Base-by-base conservation (phyloP, 1,284 basidiomycete genomes). In the Ganoderma leucocontextum region DNA sequence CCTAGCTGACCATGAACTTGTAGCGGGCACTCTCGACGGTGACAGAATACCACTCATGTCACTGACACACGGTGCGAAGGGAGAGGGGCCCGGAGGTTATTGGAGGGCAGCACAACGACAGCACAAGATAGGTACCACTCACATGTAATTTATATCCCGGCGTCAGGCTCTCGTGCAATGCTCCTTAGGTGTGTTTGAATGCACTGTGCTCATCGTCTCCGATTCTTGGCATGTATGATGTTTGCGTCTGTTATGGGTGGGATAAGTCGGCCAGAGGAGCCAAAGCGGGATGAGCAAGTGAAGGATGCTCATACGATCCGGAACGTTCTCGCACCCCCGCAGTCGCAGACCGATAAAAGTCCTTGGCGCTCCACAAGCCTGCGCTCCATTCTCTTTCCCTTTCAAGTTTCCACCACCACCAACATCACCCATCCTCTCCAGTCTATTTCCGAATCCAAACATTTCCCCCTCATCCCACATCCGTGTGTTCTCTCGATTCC, bases 101-200 rank as follows among this genome's bases (percentile, higher is more conserved):
- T 47, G 17, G 35, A 57, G 29, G 15, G 25, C 25, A 38, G 25
- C 10, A 22, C 33, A 17, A 17, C 35, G 15, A 29, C 29, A 29
- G 29, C 29, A 29, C 29, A 29, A 29, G 29, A 29, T 29, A 1
- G 29, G 29, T 47, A 64, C 55, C 38, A 49, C 61, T 62, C 61
- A 52, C 61, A 38, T 62, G 61, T 62, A 62, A 49, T 29, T 62
- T 62, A 62, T 62, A n/a, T 13, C 42, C 76, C 92, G 71, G 17
- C 17, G 52, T 35, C 52, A 10, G 25, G 29, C 17, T 39, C 39
- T 25, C 52, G 29, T 55, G 52, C 7, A 55, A 55, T 9, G 33
- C 29, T 55, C 52, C 52, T 5, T 33, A 2, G 52, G 52, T 35
- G 22, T 9, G 29, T 17, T 17, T 15, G 13, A 17, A 17, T 39